Percentiles rank a stretch among this genome's conserved stretches.
Evolutionary conservation across 805 yeast species (phyloP).

Genomic region (Cyberlindnera mississippiensis): DNA sequence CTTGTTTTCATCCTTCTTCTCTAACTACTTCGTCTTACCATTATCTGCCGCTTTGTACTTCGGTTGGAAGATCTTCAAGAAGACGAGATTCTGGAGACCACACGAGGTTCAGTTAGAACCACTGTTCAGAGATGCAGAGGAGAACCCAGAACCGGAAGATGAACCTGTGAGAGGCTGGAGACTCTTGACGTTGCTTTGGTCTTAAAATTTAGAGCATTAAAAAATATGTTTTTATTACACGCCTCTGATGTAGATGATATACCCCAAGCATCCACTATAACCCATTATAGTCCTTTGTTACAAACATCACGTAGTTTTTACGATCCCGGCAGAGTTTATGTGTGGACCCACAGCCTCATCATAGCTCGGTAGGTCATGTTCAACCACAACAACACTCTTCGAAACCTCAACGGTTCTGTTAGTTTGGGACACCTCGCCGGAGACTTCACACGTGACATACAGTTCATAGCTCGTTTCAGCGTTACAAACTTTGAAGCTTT

Average conservation of each 20-base stretch:
- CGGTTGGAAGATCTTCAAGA: constrained; percentile 32
- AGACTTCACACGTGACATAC: constrained; percentile 3
- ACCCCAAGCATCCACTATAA: neutral
- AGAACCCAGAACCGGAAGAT: constrained; percentile 28
- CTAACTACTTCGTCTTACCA: constrained; percentile 23
- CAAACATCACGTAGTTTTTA: constrained; percentile 1
- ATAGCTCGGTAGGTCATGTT: constrained; percentile 12
- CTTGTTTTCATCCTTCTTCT: constrained; percentile 9
- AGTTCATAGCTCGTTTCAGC: constrained; percentile 10
- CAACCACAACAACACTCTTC: constrained; percentile 7
- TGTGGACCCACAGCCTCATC: constrained; percentile 14
- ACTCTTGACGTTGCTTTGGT: constrained; percentile 15
- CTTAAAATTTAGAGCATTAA: too few species aligned
- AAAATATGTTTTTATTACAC: too few species aligned
- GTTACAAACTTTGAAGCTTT: constrained; percentile 9
- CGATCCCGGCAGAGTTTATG: constrained; percentile 7
- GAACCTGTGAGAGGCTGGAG: constrained; percentile 17
- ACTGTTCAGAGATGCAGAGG: constrained; percentile 29
- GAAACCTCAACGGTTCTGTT: neutral
- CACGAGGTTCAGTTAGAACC: constrained; percentile 37
- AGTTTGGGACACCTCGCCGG: constrained; percentile 2
- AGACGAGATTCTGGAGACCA: constrained; percentile 31
- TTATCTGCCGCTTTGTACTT: constrained; percentile 27
- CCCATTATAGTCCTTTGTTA: neutral
- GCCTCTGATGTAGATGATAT: too few species aligned